These are phyloP conservation scores for Canavalia ensiformis DNA, from an alignment of 306 rosid species.

Conservation along the genomic window DNA sequence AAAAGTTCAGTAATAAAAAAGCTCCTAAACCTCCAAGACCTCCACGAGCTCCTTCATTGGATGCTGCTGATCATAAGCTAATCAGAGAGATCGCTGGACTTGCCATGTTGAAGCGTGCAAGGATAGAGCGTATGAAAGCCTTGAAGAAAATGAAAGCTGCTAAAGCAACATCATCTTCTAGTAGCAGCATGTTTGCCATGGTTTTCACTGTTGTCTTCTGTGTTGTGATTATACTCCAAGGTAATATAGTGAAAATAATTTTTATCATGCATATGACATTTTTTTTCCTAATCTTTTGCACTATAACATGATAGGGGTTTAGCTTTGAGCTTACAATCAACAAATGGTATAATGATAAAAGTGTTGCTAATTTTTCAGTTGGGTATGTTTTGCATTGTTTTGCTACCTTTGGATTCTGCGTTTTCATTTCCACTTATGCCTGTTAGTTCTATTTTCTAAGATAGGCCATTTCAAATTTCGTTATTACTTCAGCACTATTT, in stretches of 20 bases:
- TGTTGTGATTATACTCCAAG: constrained; percentile 81
- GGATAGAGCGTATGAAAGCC: constrained; percentile 81
- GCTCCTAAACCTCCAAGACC: constrained; percentile 95
- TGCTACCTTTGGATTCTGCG: constrained; percentile 25
- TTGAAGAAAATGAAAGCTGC: constrained; percentile 82
- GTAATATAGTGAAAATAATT: constrained; percentile 51
- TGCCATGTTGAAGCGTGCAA: constrained; percentile 87
- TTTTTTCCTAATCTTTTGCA: constrained; percentile 17
- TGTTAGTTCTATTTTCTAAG: constrained; percentile 1
- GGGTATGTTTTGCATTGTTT: constrained; percentile 26
- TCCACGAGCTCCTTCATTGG: constrained; percentile 83
- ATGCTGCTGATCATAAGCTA: constrained; percentile 82
- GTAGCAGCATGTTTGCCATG: constrained; percentile 70
- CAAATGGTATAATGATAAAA: constrained; percentile 19
- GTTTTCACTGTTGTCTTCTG: constrained; percentile 82
- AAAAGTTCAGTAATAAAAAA: constrained; percentile 73
- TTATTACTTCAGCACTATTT: constrained; percentile 6
- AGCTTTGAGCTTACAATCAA: constrained; percentile 19
- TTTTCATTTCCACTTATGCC: not conserved
- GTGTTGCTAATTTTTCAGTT: constrained; percentile 27
- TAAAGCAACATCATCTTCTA: constrained; percentile 61
- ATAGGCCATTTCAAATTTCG: constrained; percentile 36
- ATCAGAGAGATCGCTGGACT: constrained; percentile 81
- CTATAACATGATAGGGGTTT: constrained; percentile 28
- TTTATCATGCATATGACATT: constrained; percentile 19